Conservation (phyloP, 2,329 filamentous ascomycete species). For the Tolypocladium album region DNA sequence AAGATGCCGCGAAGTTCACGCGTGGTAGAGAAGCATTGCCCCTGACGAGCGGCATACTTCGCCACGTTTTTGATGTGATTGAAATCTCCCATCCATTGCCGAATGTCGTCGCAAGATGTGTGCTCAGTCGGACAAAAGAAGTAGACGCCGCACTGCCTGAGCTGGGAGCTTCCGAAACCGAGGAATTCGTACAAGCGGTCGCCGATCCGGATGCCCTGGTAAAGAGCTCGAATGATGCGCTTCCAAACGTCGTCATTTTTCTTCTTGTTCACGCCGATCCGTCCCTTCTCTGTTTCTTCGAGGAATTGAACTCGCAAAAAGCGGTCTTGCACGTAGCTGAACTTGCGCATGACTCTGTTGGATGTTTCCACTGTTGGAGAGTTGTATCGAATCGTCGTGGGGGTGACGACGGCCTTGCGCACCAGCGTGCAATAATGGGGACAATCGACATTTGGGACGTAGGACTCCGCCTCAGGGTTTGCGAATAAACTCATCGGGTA, state of each 20-base stretch:
- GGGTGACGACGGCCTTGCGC: slow-evolving; percentile 70
- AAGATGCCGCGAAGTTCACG: slow-evolving; percentile 56
- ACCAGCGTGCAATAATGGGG: slow-evolving; percentile 66
- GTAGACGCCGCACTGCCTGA: slow-evolving; percentile 83
- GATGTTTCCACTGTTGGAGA: slow-evolving; percentile 76
- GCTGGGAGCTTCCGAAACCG: slow-evolving; percentile 90
- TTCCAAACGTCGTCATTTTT: slow-evolving; percentile 62
- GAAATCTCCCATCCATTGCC: slow-evolving; percentile 80
- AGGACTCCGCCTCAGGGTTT: slow-evolving; percentile 35
- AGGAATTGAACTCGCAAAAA: slow-evolving; percentile 87
- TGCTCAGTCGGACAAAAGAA: slow-evolving; percentile 71
- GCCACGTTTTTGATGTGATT: slow-evolving; percentile 72
- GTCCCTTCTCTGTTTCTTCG: slow-evolving; percentile 59
- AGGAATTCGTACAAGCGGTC: slow-evolving; percentile 79
- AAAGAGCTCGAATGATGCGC: slow-evolving; percentile 59
- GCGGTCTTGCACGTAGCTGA: slow-evolving; percentile 55
- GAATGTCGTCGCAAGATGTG: slow-evolving; percentile 64
- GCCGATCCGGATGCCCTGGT: slow-evolving; percentile 72
- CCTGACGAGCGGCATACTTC: slow-evolving; percentile 79
- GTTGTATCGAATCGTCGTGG: slow-evolving; percentile 68
- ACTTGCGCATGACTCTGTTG: slow-evolving; percentile 74
- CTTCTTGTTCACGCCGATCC: slow-evolving; percentile 40
- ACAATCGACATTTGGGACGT: slow-evolving; percentile 38
- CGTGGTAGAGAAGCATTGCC: slow-evolving; percentile 94
- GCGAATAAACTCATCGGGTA: slow-evolving; percentile 65